These are phyloP conservation scores for Stenogyne calaminthoides DNA, from an alignment of 305 asterid genomes.

Conservation along the genomic window DNA sequence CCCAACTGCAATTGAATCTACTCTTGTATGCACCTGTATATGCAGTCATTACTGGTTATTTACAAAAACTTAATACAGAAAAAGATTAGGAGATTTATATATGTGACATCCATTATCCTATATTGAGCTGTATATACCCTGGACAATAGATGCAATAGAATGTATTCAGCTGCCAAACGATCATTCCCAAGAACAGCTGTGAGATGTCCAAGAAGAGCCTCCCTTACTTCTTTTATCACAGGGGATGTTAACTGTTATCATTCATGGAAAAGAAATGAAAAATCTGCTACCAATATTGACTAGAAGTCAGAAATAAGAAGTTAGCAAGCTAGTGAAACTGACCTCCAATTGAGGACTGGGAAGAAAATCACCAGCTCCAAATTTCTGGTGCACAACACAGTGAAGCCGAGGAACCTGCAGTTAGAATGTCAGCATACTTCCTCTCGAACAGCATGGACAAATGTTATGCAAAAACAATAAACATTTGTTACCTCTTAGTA, in stretches of 20 bases:
- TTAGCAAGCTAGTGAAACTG: slow-evolving; percentile 26
- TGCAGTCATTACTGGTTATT: slow-evolving; percentile 22
- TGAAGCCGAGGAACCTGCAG: slow-evolving; percentile 88
- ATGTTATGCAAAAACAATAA: background rate
- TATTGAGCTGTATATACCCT: slow-evolving; percentile 45
- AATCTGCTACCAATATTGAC: slow-evolving; percentile 22
- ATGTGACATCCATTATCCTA: background rate
- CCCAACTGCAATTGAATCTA: slow-evolving; percentile 76
- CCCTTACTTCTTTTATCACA: slow-evolving; percentile 63
- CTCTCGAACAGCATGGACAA: background rate
- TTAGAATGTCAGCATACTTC: slow-evolving; percentile 17
- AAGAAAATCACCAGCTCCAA: slow-evolving; percentile 61
- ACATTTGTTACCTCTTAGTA: background rate
- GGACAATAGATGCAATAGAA: slow-evolving; percentile 84
- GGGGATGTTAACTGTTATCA: slow-evolving; percentile 56
- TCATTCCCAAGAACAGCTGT: slow-evolving; percentile 83
- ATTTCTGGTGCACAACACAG: slow-evolving; percentile 73
- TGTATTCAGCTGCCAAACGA: slow-evolving; percentile 77
- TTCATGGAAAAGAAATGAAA: background rate
- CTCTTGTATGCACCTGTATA: slow-evolving; percentile 79
- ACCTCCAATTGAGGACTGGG: slow-evolving; percentile 61
- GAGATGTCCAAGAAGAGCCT: slow-evolving; percentile 70
- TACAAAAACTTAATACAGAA: background rate
- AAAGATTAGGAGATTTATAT: too few species aligned
- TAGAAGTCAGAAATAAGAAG: background rate